phyloP scores from a whole-genome alignment of 2,329 filamentous ascomycete genomes.

The Calonectria leucothoes region DNA sequence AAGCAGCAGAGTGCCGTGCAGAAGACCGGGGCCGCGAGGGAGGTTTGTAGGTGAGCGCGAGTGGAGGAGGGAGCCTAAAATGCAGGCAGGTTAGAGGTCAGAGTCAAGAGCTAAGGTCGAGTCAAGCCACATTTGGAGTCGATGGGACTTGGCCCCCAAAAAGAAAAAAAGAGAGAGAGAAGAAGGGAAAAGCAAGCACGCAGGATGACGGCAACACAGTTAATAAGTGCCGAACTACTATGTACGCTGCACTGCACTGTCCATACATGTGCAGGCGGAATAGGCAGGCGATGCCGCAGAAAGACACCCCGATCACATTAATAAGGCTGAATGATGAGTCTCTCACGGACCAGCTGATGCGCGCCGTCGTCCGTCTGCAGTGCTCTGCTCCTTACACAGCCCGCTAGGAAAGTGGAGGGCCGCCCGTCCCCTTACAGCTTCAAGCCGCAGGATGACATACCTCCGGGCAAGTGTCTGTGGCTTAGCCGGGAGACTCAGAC shows the following conservation, averaged over 20 bases:
- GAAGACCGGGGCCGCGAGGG: slow-evolving; percentile 32
- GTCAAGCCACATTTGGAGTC: slow-evolving; percentile 20
- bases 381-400: background rate
- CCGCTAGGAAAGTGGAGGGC: slow-evolving; percentile 3
- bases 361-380: background rate
- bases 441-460: slow-evolving; percentile 13
- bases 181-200: background rate
- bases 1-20: slow-evolving; percentile 27
- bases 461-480: background rate
- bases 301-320: background rate
- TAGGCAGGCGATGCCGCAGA: background rate
- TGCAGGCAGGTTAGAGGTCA: slow-evolving; percentile 6
- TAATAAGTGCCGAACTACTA: background rate
- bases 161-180: background rate
- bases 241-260: background rate
- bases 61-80: slow-evolving; percentile 41
- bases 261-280: background rate
- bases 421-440: slow-evolving; percentile 4
- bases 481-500: background rate
- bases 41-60: slow-evolving; percentile 30
- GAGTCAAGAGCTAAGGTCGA: slow-evolving; percentile 5
- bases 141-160: slow-evolving; percentile 16
- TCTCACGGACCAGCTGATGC: slow-evolving; percentile 3
- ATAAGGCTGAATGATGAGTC: slow-evolving; percentile 1
- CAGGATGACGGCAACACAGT: background rate